Conservation (phyloP, 139 green algal species). For the Volvox reticuliferus region DNA sequence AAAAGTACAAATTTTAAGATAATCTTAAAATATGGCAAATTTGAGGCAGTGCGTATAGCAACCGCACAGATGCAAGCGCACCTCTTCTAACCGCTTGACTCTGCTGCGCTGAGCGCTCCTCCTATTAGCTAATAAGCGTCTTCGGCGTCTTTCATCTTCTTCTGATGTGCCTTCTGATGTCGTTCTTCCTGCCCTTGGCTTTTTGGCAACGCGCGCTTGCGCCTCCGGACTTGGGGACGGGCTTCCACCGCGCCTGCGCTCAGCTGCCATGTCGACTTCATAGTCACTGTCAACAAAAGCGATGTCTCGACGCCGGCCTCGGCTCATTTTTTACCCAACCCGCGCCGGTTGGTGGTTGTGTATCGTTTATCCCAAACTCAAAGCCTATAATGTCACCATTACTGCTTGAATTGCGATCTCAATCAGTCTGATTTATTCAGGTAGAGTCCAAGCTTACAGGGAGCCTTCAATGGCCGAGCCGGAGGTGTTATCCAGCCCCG, state of each 20-base stretch:
- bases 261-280: background rate
- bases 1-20: too few relatives aligned
- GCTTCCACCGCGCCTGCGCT: background rate
- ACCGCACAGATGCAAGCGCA: constrained; percentile 19
- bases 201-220: constrained; percentile 1
- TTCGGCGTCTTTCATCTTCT: constrained; percentile 19
- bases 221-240: background rate
- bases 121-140: constrained; percentile 14
- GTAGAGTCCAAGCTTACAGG: background rate
- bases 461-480: background rate
- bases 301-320: background rate
- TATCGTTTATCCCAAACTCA: background rate
- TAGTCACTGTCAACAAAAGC: background rate
- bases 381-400: background rate
- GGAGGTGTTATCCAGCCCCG: background rate
- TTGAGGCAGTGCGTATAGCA: background rate
- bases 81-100: constrained; percentile 35
- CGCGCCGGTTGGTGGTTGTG: constrained; percentile 18
- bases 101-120: constrained; percentile 31
- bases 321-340: background rate
- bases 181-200: background rate
- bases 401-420: background rate
- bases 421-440: background rate
- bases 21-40: background rate
- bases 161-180: background rate